Evolutionary conservation across 768 basidiomycete species (phyloP).

Genomic region (Lactarius psammicola): DNA sequence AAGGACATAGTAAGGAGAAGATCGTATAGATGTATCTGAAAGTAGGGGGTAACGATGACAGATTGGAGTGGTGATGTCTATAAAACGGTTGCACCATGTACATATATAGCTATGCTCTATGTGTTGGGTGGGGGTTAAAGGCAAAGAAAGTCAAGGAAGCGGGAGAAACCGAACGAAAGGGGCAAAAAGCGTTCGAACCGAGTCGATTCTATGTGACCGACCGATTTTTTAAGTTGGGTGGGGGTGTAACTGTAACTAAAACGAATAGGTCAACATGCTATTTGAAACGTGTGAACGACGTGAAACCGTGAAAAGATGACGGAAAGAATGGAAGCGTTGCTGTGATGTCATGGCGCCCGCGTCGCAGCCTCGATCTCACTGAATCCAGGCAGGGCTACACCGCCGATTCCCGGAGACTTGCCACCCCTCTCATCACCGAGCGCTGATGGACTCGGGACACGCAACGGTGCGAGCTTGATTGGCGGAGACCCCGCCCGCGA

Average conservation of each 20-base stretch:
- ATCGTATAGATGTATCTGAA: background rate
- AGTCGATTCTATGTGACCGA: slow-evolving; percentile 3
- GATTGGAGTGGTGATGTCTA: slow-evolving; percentile 18
- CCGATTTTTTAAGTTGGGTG: background rate
- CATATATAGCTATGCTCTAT: slow-evolving; percentile 21
- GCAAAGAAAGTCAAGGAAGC: background rate
- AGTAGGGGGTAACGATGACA: slow-evolving; percentile 11
- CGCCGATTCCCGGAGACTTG: slow-evolving; percentile 26
- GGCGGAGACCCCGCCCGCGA: slow-evolving; percentile 70
- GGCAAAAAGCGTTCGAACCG: slow-evolving; percentile 1
- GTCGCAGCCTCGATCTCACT: slow-evolving; percentile 36
- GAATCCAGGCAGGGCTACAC: slow-evolving; percentile 34
- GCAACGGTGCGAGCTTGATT: slow-evolving; percentile 68
- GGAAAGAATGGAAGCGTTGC: background rate
- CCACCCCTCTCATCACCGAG: slow-evolving; percentile 23
- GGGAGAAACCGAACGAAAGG: background rate
- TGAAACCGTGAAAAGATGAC: background rate
- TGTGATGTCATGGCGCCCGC: slow-evolving; percentile 17
- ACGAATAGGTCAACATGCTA: slow-evolving; percentile 4
- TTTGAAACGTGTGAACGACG: slow-evolving; percentile 5
- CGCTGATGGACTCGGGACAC: slow-evolving; percentile 40
- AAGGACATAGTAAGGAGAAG: background rate
- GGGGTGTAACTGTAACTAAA: background rate
- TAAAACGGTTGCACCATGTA: too few relatives aligned
- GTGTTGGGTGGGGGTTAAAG: background rate